Evolutionary conservation across 2,329 filamentous ascomycete genomes (phyloP), one percentile per base, ranked within the genome.

Genomic region (Verticillium longisporum): DNA sequence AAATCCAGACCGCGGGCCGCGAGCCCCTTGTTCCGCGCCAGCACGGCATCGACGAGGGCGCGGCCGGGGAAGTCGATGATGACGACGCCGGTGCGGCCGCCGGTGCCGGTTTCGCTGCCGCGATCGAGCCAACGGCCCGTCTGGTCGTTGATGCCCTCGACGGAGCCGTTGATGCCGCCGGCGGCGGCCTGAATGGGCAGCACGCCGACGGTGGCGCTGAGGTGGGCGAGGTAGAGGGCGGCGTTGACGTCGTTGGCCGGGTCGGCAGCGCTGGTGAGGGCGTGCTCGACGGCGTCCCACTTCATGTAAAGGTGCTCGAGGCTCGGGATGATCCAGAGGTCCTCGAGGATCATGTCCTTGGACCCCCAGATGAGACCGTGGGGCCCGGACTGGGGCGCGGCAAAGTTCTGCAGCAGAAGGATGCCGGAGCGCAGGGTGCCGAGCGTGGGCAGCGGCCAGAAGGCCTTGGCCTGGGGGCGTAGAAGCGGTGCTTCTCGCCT

Each of bases 111-210:
- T 26, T 67, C 67, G 36, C 68, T 70, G 11, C 31, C 32, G n/a
- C 60, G 55, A 3, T 61, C 59, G 41, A 81, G 69, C 75, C 77
- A 81, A 64, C 70, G 68, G 36, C 78, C 78, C 37, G 78, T 80
- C 70, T 75, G 74, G 64, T 81, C 79, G 61, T 82, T 82, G 72
- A 82, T 80, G 33, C 80, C 80, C n/a, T 67, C 66, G 4, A 80
- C 70, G 15, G 72, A 72, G 54, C 70, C 68, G 64, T 80, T 77
- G 59, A 67, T 66, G n/a, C 78, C 74, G 0, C 80, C 80, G 0
- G 80, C 79, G 11, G 80, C 80, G 1, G 78, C 80, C 65, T 80
- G 77, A 58, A 82, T 79, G 41, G 80, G 80, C 62, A 78, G 63
- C 10, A 82, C 78, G 41, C 78, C 79, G 2, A 81, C 74, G 21